These are phyloP conservation scores for Fagus sylvatica DNA, from an alignment of 306 rosid genomes.

Conservation along the genomic window DNA sequence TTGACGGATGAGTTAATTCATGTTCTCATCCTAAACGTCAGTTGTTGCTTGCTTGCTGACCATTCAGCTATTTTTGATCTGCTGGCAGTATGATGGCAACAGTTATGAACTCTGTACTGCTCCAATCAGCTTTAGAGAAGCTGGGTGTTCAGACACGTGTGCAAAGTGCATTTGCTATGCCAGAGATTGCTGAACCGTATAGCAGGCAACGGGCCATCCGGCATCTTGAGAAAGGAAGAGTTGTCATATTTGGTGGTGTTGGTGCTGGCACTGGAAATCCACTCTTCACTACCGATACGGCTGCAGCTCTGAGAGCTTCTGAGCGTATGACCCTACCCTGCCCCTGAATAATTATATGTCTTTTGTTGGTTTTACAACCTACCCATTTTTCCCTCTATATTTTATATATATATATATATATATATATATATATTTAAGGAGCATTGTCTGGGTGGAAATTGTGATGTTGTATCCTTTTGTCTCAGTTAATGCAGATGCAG, in stretches of 20 bases:
- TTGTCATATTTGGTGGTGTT: conserved; percentile 65
- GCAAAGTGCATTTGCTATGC: conserved; percentile 52
- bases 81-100: conserved; percentile 61
- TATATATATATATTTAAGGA: no score
- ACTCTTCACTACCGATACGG: conserved; percentile 54
- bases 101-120: conserved; percentile 60
- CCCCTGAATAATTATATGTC: no score
- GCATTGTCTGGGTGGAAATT: background rate
- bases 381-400: background rate
- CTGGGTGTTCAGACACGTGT: conserved; percentile 62
- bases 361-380: background rate
- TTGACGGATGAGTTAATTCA: background rate
- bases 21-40: background rate
- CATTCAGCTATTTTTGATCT: conserved; percentile 7
- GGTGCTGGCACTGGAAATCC: conserved; percentile 59
- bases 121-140: conserved; percentile 69
- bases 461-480: background rate
- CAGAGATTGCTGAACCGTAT: conserved; percentile 60
- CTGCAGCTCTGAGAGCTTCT: conserved; percentile 65
- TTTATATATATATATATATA: background rate
- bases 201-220: conserved; percentile 65
- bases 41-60: conserved; percentile 15
- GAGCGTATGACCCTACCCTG: conserved; percentile 41
- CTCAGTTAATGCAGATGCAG: conserved; percentile 59
- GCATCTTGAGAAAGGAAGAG: conserved; percentile 77